Evolutionary conservation across 2,329 filamentous ascomycete species (phyloP), one percentile per base, ranked within the genome.

Genomic region (Fusarium tanahbumbuense): DNA sequence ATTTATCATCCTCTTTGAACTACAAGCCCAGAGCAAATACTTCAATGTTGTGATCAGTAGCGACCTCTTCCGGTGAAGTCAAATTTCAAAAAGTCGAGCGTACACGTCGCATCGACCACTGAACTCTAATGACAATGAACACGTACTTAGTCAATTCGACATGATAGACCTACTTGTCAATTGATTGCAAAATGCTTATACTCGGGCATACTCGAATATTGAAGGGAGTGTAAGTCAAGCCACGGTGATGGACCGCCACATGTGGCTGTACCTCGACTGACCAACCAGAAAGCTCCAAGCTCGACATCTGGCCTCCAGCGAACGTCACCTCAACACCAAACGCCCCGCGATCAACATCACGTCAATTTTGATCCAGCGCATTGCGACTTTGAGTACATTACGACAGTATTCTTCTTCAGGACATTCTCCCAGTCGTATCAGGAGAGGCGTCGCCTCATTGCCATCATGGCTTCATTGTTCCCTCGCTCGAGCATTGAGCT

Each of bases 401-500:
- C n/a, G 27, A 28, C 41, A 28, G 23, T 4, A 5, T 2, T 3
- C 18, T 27, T 42, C 25, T n/a, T 25, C 37, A 30, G 47, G 13
- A 20, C 22, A 41, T 18, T 37, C 27, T 18, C 20, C 16, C 18
- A 59, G 40, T 34, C 15, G 20, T 10, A 3, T 20, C 32, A 53
- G 49, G 44, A 61, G 56, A 70, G 67, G 60, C 67, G 45, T 68
- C 58, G 61, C 70, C 57, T 63, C 65, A 48, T 30, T 32, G 37
- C 56, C 68, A 60, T 20, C 58, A 83, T 83, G 82, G 75, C 80
- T 56, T 75, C 78, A 52, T 75, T 77, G 23, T 79, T 88, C 67
- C 80, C 81, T 57, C 80, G 80, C 64, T 87, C 91, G 65, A 91
- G 89, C 79, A 83, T 89, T 73, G 88, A 89, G 59, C 87, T 97